phyloP scores from a whole-genome alignment of 495 filamentous ascomycete species.

The Penicillium lividum region DNA sequence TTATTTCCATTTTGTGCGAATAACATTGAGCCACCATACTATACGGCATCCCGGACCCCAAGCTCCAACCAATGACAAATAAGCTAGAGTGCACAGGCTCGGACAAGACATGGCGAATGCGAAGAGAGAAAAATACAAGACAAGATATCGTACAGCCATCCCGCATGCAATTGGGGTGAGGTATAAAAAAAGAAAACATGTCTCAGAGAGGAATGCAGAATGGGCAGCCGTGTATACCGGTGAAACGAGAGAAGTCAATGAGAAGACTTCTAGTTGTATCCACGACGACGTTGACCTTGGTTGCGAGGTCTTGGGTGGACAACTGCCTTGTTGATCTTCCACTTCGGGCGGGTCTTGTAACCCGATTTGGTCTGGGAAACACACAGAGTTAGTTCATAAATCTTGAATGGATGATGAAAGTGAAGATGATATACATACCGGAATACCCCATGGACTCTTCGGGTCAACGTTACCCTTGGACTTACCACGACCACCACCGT shows the following conservation, averaged over 20 bases:
- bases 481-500: constrained; percentile 98
- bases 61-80: constrained; percentile 19
- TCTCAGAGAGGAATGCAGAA: constrained; percentile 14
- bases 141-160: constrained; percentile 32
- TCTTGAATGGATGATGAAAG: not conserved
- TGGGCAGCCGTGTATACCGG: not conserved
- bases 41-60: constrained; percentile 19
- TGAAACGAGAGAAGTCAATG: not conserved
- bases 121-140: constrained; percentile 16
- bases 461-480: constrained; percentile 96
- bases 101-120: constrained; percentile 14
- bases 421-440: constrained; percentile 60
- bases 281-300: constrained; percentile 66
- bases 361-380: constrained; percentile 79
- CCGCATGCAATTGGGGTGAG: constrained; percentile 15
- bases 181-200: constrained; percentile 19
- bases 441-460: constrained; percentile 92
- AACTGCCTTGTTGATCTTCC: constrained; percentile 80
- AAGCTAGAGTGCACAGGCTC: constrained; percentile 14
- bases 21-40: constrained; percentile 26
- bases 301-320: constrained; percentile 73
- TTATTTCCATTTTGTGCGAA: constrained; percentile 16
- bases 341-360: constrained; percentile 85
- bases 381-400: constrained; percentile 20
- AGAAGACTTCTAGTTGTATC: constrained; percentile 38